Base-by-base conservation (phyloP, 1,284 basidiomycete genomes). In the Paramarasmius palmivorus region DNA sequence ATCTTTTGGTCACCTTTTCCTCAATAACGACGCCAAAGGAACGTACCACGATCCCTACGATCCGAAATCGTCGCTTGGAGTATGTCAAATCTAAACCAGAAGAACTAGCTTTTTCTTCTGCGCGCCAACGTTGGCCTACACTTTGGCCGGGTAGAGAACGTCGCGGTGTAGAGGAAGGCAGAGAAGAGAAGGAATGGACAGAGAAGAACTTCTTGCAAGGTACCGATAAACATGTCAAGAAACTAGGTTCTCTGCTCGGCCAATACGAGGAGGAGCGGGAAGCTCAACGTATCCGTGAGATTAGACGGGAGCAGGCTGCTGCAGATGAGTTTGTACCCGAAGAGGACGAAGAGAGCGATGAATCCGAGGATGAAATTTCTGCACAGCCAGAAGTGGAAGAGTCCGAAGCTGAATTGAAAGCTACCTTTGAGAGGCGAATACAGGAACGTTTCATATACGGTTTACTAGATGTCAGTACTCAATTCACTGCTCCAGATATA, bases 371-470 rank as follows among this genome's bases (percentile, higher is more conserved):
- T 39, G 56, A 48, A 1, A 57, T 44, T 20, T 42, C 49, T 9
- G 49, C 6, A 40, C 17, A 40, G 20, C 15, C 53, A 38, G 52
- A 55, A 41, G 68, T 68, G 20, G 63, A 68, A 48, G 76, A 78
- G 54, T 73, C 73, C 7, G 73, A 77, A 5, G 78, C 78, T 40
- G 82, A 84, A 58, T 64, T 66, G 2, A 74, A 71, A 58, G 68
- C 60, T 19, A 63, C 65, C 14, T 90, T 92, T 63, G 78, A 84
- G 63, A 73, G 87, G 45, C 66, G 74, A 19, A 68, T 92, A 17
- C 77, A 73, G 44, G 90, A 92, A 63, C 71, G 75, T 12, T 87
- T 92, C 61, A 88, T 92, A 35, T 90, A 90, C 59, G 90, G 90
- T 2, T 65, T 85, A 55, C 72, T 92, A 7, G 84, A 89, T 67